These are phyloP conservation scores for Aspergillus versicolor DNA, from an alignment of 2,329 filamentous ascomycete genomes.

Conservation along the genomic window DNA sequence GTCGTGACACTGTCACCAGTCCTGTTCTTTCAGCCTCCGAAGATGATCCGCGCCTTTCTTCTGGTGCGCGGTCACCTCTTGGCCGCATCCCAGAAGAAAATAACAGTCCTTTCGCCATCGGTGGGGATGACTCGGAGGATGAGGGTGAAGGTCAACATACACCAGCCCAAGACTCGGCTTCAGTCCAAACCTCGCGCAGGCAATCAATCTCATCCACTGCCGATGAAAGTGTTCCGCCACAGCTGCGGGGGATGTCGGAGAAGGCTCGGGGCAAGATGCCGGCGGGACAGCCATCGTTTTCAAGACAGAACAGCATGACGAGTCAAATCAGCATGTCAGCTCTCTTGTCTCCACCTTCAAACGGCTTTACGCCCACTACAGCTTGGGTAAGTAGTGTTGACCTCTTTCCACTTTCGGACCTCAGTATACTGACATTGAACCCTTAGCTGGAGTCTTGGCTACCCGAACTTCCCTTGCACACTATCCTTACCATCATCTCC, in stretches of 20 bases:
- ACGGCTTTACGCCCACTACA: constrained; percentile 72
- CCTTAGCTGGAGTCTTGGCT: constrained; percentile 83
- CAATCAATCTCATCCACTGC: constrained; percentile 67
- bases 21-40: constrained; percentile 41
- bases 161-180: constrained; percentile 57
- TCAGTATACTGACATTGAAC: constrained; percentile 17
- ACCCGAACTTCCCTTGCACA: constrained; percentile 86
- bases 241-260: constrained; percentile 90
- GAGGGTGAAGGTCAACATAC: constrained; percentile 62
- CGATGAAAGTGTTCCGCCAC: constrained; percentile 78
- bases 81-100: constrained; percentile 75
- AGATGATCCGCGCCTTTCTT: constrained; percentile 36
- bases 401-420: neutral
- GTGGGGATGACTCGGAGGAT: constrained; percentile 69
- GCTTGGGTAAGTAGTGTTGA: constrained; percentile 59
- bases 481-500: constrained; percentile 74
- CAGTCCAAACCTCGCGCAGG: constrained; percentile 56
- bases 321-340: constrained; percentile 69
- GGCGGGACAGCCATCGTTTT: constrained; percentile 76
- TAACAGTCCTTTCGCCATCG: constrained; percentile 79
- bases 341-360: constrained; percentile 52
- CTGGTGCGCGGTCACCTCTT: constrained; percentile 59
- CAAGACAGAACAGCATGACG: constrained; percentile 83
- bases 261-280: constrained; percentile 97
- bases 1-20: constrained; percentile 36